Percentiles rank a stretch among this genome's conserved stretches.
Conservation (phyloP, 139 green algal genomes). For the Pleodorina starrii region DNA sequence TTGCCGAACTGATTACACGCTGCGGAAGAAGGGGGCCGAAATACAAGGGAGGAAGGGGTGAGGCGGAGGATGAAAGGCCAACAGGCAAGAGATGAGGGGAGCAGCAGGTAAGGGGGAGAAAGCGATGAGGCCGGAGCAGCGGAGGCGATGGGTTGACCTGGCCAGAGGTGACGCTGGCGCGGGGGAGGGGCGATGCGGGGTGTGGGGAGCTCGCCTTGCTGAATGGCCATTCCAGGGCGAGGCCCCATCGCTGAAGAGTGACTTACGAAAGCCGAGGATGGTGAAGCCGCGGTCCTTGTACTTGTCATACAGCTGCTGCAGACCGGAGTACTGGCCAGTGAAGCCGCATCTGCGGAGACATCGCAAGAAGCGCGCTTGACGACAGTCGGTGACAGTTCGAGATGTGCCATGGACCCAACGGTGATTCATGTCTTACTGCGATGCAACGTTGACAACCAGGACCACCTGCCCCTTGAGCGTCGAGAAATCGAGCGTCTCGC, state of each 20-base stretch:
- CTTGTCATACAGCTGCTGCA: constrained; percentile 82
- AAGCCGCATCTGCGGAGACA: constrained; percentile 56
- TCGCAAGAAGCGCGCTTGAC: no score
- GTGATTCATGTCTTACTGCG: constrained; percentile 60
- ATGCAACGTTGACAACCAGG: constrained; percentile 84
- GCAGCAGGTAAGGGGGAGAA: no score
- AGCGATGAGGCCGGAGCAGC: no score
- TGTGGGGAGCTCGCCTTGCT: no score
- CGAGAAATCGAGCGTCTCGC: constrained; percentile 14
- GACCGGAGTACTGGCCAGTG: constrained; percentile 70
- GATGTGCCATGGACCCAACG: not conserved
- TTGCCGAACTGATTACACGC: constrained; percentile 86
- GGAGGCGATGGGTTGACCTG: not conserved
- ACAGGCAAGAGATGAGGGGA: no score
- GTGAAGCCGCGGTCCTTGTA: constrained; percentile 76
- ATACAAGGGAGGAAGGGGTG: no score
- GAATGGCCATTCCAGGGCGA: no score
- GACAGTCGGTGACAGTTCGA: no score
- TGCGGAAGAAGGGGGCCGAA: not conserved
- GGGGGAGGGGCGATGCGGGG: no score
- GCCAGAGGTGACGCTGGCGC: no score
- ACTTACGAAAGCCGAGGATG: constrained; percentile 77
- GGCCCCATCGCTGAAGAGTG: no score
- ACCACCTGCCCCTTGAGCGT: constrained; percentile 68
- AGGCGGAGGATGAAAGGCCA: no score